Base-by-base conservation (phyloP, 2,329 filamentous ascomycete genomes). In the Claviceps pazoutovae region DNA sequence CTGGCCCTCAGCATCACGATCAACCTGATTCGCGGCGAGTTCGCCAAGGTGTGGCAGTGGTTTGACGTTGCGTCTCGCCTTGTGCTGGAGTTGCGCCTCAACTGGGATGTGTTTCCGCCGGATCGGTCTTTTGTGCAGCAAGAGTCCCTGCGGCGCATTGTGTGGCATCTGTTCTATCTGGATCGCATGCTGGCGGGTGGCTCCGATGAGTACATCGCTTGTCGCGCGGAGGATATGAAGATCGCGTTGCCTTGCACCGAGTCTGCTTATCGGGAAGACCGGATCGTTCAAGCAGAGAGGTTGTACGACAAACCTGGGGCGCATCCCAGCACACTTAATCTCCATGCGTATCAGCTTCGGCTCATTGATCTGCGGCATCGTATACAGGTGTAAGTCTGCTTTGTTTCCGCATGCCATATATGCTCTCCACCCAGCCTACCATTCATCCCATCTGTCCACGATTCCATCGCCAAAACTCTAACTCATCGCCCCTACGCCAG, bases 21-120 rank as follows among this genome's bases (percentile, higher is more conserved):
- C 53, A 66, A 70, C 53, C 61, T 68, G 37, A 56, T 69, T 26
- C 60, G 62, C 9, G 65, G 65, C 23, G 63, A 64, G 36, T 65
- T 66, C 49, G 64, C 66, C 52, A 69, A 69, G 54, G 64, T 68
- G 11, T 71, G 68, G 68, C 66, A 69, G 52, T 66, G 66, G 46
- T 63, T 68, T 46, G 66, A 66, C 5, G 58, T 68, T 7, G 66
- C 66, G 3, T 61, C 62, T 8, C 62, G 68, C 19, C 57, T 69
- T 43, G 65, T 70, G 61, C 58, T 64, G 17, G 68, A 66, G 13
- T 56, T 70, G 23, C 68, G 69, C 49, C 55, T 68, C 8, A 71
- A 71, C 55, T 70, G 67, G 68, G 66, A 70, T 36, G 61, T 62
- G 44, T 51, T 58, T 26, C 54, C 62, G 14, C 56, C 54, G 11